A percentile compares a stretch with the other conserved stretches of the same genome.
Conservation (phyloP, 768 basidiomycete genomes). For the Galerina marginata region DNA sequence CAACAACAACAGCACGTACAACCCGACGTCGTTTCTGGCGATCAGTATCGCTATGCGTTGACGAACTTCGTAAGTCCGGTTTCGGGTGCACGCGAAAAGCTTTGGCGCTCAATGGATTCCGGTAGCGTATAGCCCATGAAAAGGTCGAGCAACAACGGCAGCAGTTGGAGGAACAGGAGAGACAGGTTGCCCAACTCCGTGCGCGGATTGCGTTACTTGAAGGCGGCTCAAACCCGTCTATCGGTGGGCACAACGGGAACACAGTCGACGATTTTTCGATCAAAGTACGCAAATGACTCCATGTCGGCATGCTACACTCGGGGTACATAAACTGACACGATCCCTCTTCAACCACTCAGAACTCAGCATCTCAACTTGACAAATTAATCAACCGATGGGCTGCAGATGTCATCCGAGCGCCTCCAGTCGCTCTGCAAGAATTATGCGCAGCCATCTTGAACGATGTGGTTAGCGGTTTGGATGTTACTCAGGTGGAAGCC, state of each 20-base stretch:
- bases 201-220: slow-evolving; percentile 76
- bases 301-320: slow-evolving; percentile 1
- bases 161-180: slow-evolving; percentile 84
- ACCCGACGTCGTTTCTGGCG: slow-evolving; percentile 52
- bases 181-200: slow-evolving; percentile 76
- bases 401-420: slow-evolving; percentile 68
- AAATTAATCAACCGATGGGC: slow-evolving; percentile 89
- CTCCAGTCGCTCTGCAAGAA: slow-evolving; percentile 55
- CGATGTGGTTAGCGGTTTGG: slow-evolving; percentile 61
- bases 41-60: slow-evolving; percentile 84
- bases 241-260: slow-evolving; percentile 54
- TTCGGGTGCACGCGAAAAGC: neutral
- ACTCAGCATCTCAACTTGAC: slow-evolving; percentile 81
- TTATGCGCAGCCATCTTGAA: slow-evolving; percentile 63
- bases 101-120: slow-evolving; percentile 1
- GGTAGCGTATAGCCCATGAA: slow-evolving; percentile 83
- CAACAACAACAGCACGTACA: slow-evolving; percentile 34
- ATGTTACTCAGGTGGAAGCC: slow-evolving; percentile 47
- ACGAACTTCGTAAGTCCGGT: slow-evolving; percentile 71
- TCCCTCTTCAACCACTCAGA: slow-evolving; percentile 46
- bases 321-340: slow-evolving; percentile 13
- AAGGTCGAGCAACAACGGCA: slow-evolving; percentile 83
- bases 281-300: slow-evolving; percentile 50
- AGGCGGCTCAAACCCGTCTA: slow-evolving; percentile 55
- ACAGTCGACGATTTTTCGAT: slow-evolving; percentile 90